Evolutionary conservation across 768 basidiomycete species (phyloP).

Genomic region (Lactarius psammicola): DNA sequence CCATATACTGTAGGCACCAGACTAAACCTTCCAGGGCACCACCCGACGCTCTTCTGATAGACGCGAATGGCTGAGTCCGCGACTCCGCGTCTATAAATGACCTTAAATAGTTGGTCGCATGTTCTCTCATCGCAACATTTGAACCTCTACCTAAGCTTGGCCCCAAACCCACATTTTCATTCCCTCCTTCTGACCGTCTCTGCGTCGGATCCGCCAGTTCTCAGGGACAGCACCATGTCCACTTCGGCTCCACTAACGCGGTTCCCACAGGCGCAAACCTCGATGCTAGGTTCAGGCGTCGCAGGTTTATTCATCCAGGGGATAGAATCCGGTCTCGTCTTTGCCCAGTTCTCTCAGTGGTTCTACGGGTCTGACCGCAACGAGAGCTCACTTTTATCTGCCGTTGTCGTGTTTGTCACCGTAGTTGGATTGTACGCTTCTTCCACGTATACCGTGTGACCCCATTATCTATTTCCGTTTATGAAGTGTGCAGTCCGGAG

Average conservation of each 20-base stretch:
- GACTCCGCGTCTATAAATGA: background rate
- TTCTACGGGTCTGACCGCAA: background rate
- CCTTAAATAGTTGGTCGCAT: background rate
- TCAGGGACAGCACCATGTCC: constrained; percentile 2
- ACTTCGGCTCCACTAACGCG: background rate
- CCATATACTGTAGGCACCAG: background rate
- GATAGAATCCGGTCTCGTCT: constrained; percentile 9
- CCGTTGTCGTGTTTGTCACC: constrained; percentile 8
- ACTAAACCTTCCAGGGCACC: background rate
- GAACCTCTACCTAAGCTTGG: background rate
- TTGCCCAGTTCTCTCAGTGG: constrained; percentile 17
- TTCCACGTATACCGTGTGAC: background rate
- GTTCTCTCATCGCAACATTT: background rate
- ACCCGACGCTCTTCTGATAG: background rate
- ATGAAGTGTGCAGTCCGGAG: background rate
- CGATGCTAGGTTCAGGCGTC: constrained; percentile 5
- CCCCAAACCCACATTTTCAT: background rate
- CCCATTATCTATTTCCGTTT: background rate
- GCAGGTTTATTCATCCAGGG: constrained; percentile 10
- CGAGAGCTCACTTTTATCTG: background rate
- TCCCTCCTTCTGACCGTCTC: background rate
- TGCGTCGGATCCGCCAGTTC: background rate
- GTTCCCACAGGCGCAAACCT: background rate
- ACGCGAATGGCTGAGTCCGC: no score
- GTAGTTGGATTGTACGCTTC: background rate